A percentile compares a stretch with the other conserved stretches of the same genome.
Conservation (phyloP, 1,139 yeast genomes). For the Scheffersomyces cryptocercus region DNA sequence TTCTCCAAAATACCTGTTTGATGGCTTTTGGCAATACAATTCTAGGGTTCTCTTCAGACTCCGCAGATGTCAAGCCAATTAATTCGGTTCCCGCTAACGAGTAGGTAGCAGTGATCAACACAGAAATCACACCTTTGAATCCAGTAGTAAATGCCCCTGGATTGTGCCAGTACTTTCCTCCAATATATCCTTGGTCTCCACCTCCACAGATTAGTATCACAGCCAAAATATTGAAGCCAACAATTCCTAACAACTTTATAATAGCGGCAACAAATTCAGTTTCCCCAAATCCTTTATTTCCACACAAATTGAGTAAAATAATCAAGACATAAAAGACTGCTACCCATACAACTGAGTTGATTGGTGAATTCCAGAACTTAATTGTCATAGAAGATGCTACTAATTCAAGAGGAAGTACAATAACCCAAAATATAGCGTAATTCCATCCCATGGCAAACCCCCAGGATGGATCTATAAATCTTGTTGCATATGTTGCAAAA, state of each 20-base stretch:
- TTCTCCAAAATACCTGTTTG: constrained; percentile 46
- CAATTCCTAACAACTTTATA: constrained; percentile 60
- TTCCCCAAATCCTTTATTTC: constrained; percentile 67
- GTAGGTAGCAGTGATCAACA: constrained; percentile 44
- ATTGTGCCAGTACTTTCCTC: constrained; percentile 55
- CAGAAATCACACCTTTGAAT: constrained; percentile 52
- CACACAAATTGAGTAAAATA: constrained; percentile 55
- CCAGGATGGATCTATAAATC: constrained; percentile 69
- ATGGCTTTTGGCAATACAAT: constrained; percentile 42
- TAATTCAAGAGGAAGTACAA: constrained; percentile 67
- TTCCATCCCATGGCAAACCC: constrained; percentile 78
- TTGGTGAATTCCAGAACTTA: constrained; percentile 58
- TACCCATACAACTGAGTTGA: constrained; percentile 69
- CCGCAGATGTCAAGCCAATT: constrained; percentile 41
- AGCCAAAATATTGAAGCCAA: constrained; percentile 71
- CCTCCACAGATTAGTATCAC: constrained; percentile 71
- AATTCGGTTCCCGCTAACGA: constrained; percentile 49
- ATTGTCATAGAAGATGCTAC: constrained; percentile 73
- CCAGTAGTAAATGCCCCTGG: constrained; percentile 71
- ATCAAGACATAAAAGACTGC: constrained; percentile 61
- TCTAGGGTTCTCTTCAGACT: constrained; percentile 40
- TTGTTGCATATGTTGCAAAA: constrained; percentile 64
- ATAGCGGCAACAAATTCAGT: constrained; percentile 64
- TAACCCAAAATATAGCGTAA: constrained; percentile 69
- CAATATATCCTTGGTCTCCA: constrained; percentile 55